Percentiles rank a stretch among this genome's conserved stretches.
Evolutionary conservation across 2,329 filamentous ascomycete genomes (phyloP).

Genomic region (Epichloe festucae): DNA sequence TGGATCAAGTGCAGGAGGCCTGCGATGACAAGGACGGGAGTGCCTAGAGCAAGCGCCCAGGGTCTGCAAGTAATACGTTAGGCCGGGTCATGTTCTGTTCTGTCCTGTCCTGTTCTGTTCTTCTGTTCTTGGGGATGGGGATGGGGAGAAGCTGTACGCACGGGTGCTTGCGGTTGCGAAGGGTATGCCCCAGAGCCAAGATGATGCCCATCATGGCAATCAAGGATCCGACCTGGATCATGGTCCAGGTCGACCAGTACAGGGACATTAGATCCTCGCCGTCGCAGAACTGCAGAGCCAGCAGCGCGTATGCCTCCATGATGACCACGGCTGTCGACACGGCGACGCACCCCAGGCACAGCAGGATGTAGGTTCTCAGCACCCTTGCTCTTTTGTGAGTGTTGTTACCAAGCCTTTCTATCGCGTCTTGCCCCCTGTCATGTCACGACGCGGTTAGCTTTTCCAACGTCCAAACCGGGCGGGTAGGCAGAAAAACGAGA

Average conservation of each 20-base stretch:
- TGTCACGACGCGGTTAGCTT: neutral
- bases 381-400: slow-evolving; percentile 20
- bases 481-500: neutral
- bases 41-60: slow-evolving; percentile 47
- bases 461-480: too few species aligned
- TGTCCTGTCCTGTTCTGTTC: too few species aligned
- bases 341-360: slow-evolving; percentile 31
- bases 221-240: slow-evolving; percentile 43
- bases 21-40: slow-evolving; percentile 45
- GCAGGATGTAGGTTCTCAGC: slow-evolving; percentile 28
- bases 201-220: slow-evolving; percentile 47
- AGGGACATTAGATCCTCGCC: slow-evolving; percentile 46
- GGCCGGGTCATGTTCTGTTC: neutral
- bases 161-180: slow-evolving; percentile 38
- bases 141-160: slow-evolving; percentile 18
- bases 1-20: slow-evolving; percentile 38
- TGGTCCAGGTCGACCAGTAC: slow-evolving; percentile 50
- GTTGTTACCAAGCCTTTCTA: slow-evolving; percentile 23
- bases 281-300: slow-evolving; percentile 45
- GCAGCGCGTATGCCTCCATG: slow-evolving; percentile 40
- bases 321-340: slow-evolving; percentile 32
- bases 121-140: too few species aligned
- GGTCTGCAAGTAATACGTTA: slow-evolving; percentile 20
- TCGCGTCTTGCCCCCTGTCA: slow-evolving; percentile 21
- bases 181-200: slow-evolving; percentile 36